These are phyloP conservation scores for Entomophthora muscae DNA, from an alignment of 371 early-diverging fungal genomes.

Conservation along the genomic window DNA sequence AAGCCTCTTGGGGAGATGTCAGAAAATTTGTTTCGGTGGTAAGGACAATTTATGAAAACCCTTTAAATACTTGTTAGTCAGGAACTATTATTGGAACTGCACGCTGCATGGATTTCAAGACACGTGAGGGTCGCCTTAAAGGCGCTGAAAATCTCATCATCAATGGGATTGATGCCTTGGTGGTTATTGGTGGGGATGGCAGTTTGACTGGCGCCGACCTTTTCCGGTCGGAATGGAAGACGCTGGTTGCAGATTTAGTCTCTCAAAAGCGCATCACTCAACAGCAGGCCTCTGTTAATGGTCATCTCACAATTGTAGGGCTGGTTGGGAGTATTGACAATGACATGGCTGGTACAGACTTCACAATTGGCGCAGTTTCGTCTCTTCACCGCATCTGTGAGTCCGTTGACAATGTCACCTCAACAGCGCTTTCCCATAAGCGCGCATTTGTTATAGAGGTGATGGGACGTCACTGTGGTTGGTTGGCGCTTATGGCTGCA, in stretches of 20 bases:
- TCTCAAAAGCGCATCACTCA: slow-evolving; percentile 26
- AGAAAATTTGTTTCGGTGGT: slow-evolving; percentile 61
- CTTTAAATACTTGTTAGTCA: slow-evolving; percentile 31
- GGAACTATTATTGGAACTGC: slow-evolving; percentile 98
- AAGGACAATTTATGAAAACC: slow-evolving; percentile 13
- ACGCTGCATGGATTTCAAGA: slow-evolving; percentile 74
- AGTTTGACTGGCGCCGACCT: slow-evolving; percentile 92
- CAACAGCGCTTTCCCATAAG: slow-evolving; percentile 92
- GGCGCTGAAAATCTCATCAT: slow-evolving; percentile 78
- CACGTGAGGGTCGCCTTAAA: slow-evolving; percentile 69
- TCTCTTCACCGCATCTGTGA: slow-evolving; percentile 97
- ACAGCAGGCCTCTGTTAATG: slow-evolving; percentile 34
- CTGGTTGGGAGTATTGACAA: slow-evolving; percentile 94
- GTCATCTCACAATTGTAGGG: slow-evolving; percentile 80
- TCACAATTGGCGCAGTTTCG: slow-evolving; percentile 94
- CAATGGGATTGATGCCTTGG: slow-evolving; percentile 84
- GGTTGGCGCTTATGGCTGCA: slow-evolving; percentile 96
- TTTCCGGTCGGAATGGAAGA: slow-evolving; percentile 85
- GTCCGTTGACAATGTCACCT: slow-evolving; percentile 80
- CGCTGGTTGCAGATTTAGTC: slow-evolving; percentile 59
- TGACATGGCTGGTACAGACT: slow-evolving; percentile 93
- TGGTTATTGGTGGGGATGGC: slow-evolving; percentile 98
- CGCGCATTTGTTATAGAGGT: slow-evolving; percentile 98
- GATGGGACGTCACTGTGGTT: slow-evolving; percentile 99
- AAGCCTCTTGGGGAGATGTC: slow-evolving; percentile 83